These are phyloP conservation scores for Tulasnella sp. DNA, from an alignment of 768 basidiomycete species.

Conservation along the genomic window DNA sequence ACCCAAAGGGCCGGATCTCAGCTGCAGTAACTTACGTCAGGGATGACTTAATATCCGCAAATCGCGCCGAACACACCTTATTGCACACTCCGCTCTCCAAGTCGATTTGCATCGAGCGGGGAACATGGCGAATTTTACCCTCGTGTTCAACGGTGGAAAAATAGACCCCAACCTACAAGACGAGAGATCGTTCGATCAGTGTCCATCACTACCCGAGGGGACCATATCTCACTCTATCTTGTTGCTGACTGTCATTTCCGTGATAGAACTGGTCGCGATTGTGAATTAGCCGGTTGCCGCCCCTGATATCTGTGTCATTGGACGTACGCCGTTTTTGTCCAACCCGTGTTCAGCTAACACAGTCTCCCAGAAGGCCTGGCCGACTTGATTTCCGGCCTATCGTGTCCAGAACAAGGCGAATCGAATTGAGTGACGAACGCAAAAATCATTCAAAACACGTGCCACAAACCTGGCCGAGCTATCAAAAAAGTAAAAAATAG, in stretches of 20 bases:
- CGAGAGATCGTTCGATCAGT: slow-evolving; percentile 1
- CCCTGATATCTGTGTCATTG: slow-evolving; percentile 11
- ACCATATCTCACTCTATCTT: slow-evolving; percentile 44
- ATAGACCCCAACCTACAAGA: slow-evolving; percentile 58
- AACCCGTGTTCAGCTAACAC: slow-evolving; percentile 79
- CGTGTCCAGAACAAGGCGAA: slow-evolving; percentile 17
- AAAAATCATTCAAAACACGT: background rate
- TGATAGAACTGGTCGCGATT: slow-evolving; percentile 51
- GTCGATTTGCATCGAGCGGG: slow-evolving; percentile 82
- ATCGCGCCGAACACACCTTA: slow-evolving; percentile 34
- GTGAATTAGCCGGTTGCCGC: too few relatives aligned
- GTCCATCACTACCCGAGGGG: background rate
- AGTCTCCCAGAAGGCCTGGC: slow-evolving; percentile 82
- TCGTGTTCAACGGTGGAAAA: slow-evolving; percentile 50
- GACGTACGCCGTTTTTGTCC: slow-evolving; percentile 50
- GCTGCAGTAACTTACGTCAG: slow-evolving; percentile 30
- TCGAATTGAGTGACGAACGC: slow-evolving; percentile 9
- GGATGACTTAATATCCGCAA: background rate
- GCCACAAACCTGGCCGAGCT: slow-evolving; percentile 58
- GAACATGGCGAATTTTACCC: slow-evolving; percentile 61
- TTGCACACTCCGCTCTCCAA: slow-evolving; percentile 80
- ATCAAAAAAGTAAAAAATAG: slow-evolving; percentile 3
- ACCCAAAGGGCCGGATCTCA: slow-evolving; percentile 59
- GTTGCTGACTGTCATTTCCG: slow-evolving; percentile 61
- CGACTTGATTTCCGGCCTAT: slow-evolving; percentile 61